Conservation (phyloP, 495 filamentous ascomycete species). For the Penicillium crystallinum region DNA sequence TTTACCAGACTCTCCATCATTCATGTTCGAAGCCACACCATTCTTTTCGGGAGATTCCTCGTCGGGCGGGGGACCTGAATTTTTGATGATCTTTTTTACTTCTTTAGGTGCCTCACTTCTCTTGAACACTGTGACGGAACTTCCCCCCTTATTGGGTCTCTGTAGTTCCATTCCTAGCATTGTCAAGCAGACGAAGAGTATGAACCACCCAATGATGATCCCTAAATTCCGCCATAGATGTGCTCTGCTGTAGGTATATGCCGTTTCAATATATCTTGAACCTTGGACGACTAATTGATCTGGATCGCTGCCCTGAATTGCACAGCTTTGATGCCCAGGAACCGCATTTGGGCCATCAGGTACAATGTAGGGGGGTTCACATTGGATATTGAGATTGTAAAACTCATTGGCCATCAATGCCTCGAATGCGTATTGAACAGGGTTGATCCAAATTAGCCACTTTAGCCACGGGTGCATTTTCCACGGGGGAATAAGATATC, state of each 20-base stretch:
- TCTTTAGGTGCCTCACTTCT: slow-evolving; percentile 53
- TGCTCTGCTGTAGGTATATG: slow-evolving; percentile 49
- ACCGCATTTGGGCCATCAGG: slow-evolving; percentile 57
- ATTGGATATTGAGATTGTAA: slow-evolving; percentile 41
- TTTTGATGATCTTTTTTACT: slow-evolving; percentile 41
- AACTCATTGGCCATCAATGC: slow-evolving; percentile 59
- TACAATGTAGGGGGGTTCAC: slow-evolving; percentile 51
- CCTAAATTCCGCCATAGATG: slow-evolving; percentile 62
- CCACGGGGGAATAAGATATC: slow-evolving; percentile 66
- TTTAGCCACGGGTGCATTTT: slow-evolving; percentile 78
- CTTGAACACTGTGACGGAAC: slow-evolving; percentile 64
- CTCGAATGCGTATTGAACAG: slow-evolving; percentile 71
- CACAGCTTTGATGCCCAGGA: slow-evolving; percentile 54
- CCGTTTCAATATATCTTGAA: slow-evolving; percentile 46
- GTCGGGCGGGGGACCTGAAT: slow-evolving; percentile 35
- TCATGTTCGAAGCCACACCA: slow-evolving; percentile 13
- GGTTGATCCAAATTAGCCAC: slow-evolving; percentile 75
- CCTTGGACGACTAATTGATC: slow-evolving; percentile 50
- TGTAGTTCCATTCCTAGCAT: slow-evolving; percentile 64
- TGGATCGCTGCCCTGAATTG: slow-evolving; percentile 49
- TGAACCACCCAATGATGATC: slow-evolving; percentile 53
- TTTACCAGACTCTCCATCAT: slow-evolving; percentile 20
- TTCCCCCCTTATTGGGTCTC: slow-evolving; percentile 67
- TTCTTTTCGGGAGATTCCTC: slow-evolving; percentile 41
- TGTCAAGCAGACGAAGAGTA: slow-evolving; percentile 49